A percentile compares a stretch with the other conserved stretches of the same genome.
These are phyloP conservation scores for Nakaseomyces delphensis DNA, from an alignment of 1,139 yeast genomes.

Conservation along the genomic window DNA sequence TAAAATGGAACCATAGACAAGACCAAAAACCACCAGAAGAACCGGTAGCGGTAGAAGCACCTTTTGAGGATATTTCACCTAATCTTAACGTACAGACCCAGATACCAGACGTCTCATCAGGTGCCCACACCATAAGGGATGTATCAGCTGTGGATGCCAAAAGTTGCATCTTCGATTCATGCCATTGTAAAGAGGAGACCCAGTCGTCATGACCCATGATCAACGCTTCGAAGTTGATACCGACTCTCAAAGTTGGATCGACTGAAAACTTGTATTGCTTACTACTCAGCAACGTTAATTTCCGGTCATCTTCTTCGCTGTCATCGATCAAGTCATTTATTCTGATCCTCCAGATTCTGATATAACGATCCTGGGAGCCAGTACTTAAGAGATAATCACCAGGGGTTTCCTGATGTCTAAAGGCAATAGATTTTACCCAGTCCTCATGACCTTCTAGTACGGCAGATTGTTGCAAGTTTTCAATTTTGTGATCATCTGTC, in stretches of 20 bases:
- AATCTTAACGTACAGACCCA: constrained; percentile 79
- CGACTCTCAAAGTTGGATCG: constrained; percentile 32
- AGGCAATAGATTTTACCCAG: constrained; percentile 72
- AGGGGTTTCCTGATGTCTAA: constrained; percentile 40
- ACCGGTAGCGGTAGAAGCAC: constrained; percentile 97
- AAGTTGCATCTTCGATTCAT: constrained; percentile 50
- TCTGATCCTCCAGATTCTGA: constrained; percentile 72
- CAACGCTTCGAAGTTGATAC: constrained; percentile 80
- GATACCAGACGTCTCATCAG: constrained; percentile 76
- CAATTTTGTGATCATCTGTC: constrained; percentile 11
- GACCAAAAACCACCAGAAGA: constrained; percentile 97
- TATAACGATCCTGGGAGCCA: constrained; percentile 85
- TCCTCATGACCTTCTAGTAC: constrained; percentile 81
- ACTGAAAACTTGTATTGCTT: constrained; percentile 54
- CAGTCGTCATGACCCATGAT: constrained; percentile 98
- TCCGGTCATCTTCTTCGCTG: constrained; percentile 46
- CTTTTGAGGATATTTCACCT: constrained; percentile 90
- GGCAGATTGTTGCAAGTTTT: constrained; percentile 38
- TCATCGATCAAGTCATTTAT: constrained; percentile 50
- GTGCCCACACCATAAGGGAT: constrained; percentile 92
- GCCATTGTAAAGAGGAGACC: constrained; percentile 85
- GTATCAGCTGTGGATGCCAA: constrained; percentile 91
- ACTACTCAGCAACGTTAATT: constrained; percentile 48
- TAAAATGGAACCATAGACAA: constrained; percentile 61
- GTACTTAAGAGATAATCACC: constrained; percentile 61